Evolutionary conservation across 2,329 filamentous ascomycete species (phyloP).

Genomic region (Microdochium trichocladiopsis): DNA sequence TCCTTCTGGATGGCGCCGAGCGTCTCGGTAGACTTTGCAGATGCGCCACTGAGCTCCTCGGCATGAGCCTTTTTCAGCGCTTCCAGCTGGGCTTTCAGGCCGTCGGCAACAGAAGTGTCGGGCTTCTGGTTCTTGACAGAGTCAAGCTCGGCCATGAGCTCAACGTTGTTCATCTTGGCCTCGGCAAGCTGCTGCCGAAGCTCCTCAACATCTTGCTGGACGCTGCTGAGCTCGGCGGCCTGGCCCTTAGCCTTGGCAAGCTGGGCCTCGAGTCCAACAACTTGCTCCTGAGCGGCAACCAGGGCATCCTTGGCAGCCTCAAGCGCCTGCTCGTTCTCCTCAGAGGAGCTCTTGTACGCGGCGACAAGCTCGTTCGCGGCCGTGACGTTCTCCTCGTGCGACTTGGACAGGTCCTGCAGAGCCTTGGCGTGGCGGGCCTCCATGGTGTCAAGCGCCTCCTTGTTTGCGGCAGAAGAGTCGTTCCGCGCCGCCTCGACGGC

Average conservation of each 20-base stretch:
- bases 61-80: conserved; percentile 39
- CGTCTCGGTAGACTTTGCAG: conserved; percentile 1
- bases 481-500: conserved; percentile 37
- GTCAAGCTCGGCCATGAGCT: conserved; percentile 53
- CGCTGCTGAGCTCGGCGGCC: conserved; percentile 31
- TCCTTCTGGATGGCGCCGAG: conserved; percentile 25
- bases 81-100: conserved; percentile 41
- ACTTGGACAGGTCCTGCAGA: conserved; percentile 36
- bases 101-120: conserved; percentile 47
- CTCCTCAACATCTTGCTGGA: conserved; percentile 39
- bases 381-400: conserved; percentile 21
- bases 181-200: conserved; percentile 47
- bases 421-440: conserved; percentile 37
- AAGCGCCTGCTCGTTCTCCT: conserved; percentile 25
- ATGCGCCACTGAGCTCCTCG: conserved; percentile 26
- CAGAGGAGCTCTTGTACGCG: conserved; percentile 20
- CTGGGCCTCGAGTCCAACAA: conserved; percentile 22
- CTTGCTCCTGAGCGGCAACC: conserved; percentile 19
- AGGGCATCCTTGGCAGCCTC: conserved; percentile 22
- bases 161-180: conserved; percentile 54
- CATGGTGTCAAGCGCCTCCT: conserved; percentile 23
- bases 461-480: conserved; percentile 22
- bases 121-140: conserved; percentile 47
- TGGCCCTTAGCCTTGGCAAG: conserved; percentile 24
- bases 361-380: conserved; percentile 17